phyloP scores from a whole-genome alignment of 129 eudicot genomes.

The Helichrysum umbraculigerum region DNA sequence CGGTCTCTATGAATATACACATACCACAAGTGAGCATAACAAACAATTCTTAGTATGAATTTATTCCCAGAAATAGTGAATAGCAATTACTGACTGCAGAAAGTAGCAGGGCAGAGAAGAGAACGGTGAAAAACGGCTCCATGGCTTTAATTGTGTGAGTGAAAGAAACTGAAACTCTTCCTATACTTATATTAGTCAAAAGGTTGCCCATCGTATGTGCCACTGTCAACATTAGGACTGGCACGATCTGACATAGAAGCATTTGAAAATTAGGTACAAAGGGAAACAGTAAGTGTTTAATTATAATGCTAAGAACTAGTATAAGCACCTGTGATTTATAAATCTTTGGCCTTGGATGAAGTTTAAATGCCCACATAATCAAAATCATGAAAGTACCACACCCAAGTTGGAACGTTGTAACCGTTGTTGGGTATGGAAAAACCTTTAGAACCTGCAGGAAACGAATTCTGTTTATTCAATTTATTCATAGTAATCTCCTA shows the following conservation, averaged over 20 bases:
- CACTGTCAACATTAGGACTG: conserved; percentile 54
- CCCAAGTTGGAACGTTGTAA: conserved; percentile 82
- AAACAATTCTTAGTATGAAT: conserved; percentile 1
- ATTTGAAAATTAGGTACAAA: not conserved
- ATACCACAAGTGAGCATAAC: conserved; percentile 1
- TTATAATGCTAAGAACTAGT: not conserved
- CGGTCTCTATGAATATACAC: conserved; percentile 55
- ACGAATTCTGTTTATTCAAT: not conserved
- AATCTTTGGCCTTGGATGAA: conserved; percentile 72
- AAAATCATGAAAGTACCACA: conserved; percentile 68
- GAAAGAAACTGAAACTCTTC: conserved; percentile 89
- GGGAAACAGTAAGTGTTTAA: not conserved
- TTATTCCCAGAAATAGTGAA: not conserved
- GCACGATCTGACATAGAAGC: conserved; percentile 48
- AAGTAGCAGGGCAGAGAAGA: conserved; percentile 62
- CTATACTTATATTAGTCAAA: conserved; percentile 83
- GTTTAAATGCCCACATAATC: conserved; percentile 76
- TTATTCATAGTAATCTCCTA: not conserved
- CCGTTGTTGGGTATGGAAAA: conserved; percentile 72
- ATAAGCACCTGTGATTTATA: conserved; percentile 61
- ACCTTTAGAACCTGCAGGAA: conserved; percentile 69
- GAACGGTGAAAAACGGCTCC: conserved; percentile 94
- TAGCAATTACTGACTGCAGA: conserved; percentile 50
- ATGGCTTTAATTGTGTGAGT: conserved; percentile 96
- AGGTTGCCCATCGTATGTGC: conserved; percentile 85